Evolutionary conservation across 2,329 filamentous ascomycete genomes (phyloP).

Genomic region (Xylariales sp.): DNA sequence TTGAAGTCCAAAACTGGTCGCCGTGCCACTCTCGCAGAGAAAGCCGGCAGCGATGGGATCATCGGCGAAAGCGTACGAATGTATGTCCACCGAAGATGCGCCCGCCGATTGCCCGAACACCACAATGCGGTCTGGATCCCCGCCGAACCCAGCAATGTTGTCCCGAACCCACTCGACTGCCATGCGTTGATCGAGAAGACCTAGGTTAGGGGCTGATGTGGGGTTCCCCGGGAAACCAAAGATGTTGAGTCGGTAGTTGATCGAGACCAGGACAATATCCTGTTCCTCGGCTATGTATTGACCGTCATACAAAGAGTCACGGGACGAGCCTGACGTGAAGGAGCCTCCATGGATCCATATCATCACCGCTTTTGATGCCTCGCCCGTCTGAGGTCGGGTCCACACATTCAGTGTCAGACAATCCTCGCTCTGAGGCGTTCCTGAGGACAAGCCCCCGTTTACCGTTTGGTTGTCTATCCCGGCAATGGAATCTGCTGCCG

Average conservation of each 20-base stretch:
- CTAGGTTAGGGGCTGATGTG: constrained; percentile 36
- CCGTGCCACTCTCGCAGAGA: constrained; percentile 1
- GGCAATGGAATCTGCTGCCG: too few relatives aligned
- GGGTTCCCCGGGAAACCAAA: constrained; percentile 6
- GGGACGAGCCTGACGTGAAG: neutral
- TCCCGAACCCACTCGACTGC: constrained; percentile 54
- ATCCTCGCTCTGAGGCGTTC: constrained; percentile 8
- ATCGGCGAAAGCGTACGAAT: neutral
- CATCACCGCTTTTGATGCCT: constrained; percentile 1
- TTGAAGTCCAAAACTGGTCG: neutral
- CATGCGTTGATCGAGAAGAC: constrained; percentile 43
- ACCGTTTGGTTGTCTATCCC: too few relatives aligned
- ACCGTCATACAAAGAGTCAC: constrained; percentile 3
- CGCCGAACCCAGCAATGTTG: constrained; percentile 28
- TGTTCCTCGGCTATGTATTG: constrained; percentile 4
- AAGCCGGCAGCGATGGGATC: constrained; percentile 5
- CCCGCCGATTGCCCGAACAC: constrained; percentile 7
- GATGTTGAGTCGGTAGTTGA: constrained; percentile 8
- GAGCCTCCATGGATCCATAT: constrained; percentile 2
- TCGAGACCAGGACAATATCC: constrained; percentile 2
- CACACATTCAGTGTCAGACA: constrained; percentile 37
- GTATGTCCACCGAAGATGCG: constrained; percentile 2
- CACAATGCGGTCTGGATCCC: constrained; percentile 26
- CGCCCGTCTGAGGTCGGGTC: constrained; percentile 16
- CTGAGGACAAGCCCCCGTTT: too few relatives aligned